These are phyloP conservation scores for Rhodomyrtus psidioides DNA, from an alignment of 441 rosid genomes.

Conservation along the genomic window DNA sequence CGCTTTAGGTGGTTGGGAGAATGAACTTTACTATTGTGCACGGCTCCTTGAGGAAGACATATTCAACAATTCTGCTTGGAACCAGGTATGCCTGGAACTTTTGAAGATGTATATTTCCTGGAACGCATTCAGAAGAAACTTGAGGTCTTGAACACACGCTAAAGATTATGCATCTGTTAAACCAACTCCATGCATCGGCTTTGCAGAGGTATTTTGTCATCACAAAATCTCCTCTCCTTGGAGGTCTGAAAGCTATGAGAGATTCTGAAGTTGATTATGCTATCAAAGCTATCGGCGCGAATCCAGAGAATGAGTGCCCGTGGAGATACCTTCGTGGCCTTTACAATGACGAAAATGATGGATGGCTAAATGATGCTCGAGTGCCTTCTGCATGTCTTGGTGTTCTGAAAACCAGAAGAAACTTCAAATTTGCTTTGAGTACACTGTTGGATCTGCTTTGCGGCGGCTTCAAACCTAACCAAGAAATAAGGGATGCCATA, in stretches of 20 bases:
- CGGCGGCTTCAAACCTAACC: conserved; percentile 52
- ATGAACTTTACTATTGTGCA: conserved; percentile 74
- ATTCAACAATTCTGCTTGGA: conserved; percentile 95
- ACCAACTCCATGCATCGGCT: not conserved
- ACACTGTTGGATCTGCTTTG: conserved; percentile 72
- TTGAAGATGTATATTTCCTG: not conserved
- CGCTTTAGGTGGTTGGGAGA: conserved; percentile 89
- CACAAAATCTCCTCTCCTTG: conserved; percentile 57
- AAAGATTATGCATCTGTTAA: conserved; percentile 1
- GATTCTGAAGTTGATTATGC: conserved; percentile 75
- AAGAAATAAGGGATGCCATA: conserved; percentile 52
- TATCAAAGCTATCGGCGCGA: conserved; percentile 43
- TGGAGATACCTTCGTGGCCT: conserved; percentile 93
- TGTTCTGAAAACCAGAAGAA: conserved; percentile 36
- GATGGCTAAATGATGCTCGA: conserved; percentile 47
- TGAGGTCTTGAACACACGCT: not conserved
- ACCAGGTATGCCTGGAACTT: conserved; percentile 44
- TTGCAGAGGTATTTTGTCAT: conserved; percentile 73
- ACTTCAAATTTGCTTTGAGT: conserved; percentile 61
- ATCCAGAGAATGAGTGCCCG: conserved; percentile 80
- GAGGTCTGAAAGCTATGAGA: conserved; percentile 66
- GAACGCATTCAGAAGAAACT: not conserved
- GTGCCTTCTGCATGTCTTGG: conserved; percentile 57
- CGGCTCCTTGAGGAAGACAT: conserved; percentile 74
- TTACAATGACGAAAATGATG: conserved; percentile 46